Evolutionary conservation across 139 green algal species (phyloP), one percentile per base, ranked within the genome.

Genomic region (Picochlorum sp.): DNA sequence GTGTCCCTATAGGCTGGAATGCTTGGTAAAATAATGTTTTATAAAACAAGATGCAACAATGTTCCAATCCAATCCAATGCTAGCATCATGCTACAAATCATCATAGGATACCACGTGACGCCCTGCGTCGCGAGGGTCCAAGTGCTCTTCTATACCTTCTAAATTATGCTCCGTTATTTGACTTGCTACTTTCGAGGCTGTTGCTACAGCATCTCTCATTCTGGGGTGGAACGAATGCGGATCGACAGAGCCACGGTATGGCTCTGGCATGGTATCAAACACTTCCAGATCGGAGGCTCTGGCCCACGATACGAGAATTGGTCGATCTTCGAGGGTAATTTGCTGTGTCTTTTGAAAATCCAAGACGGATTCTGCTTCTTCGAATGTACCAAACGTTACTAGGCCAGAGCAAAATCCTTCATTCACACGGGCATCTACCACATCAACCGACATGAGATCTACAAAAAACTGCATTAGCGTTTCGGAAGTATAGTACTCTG

Each of bases 321-420:
- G 50, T 30, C 43, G 22, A 10, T 65, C 55, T 3, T 79, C 55
- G 4, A 50, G 50, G 44, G 57, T 47, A 16, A 73, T 22, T 22
- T 59, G 63, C 32, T 75, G 63, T 26, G 50, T 43, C n/a, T 55
- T 6, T n/a, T 50, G 25, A 22, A 70, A 61, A 16, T 66, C 43
- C 12, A 64, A 18, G 37, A 76, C 37, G 2, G 40, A 26, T 30
- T 65, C 39, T 1, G 64, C 72, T 8, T 75, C 67, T 12, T 43
- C 29, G 2, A 20, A 18, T 13, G 18, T 36, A 14, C 35, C 49
- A 69, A 82, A 77, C 13, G 55, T 68, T 3, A 82, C 75, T 72
- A 82, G 78, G 16, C 63, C 75, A n/a, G 77, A 79, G 45, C 68
- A 73, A 20, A 32, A 41, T 3, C 35, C 44, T 20, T 64, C 63